phyloP scores from a whole-genome alignment of 108 stramenopile species.

The Discostella pseudostelligera region DNA sequence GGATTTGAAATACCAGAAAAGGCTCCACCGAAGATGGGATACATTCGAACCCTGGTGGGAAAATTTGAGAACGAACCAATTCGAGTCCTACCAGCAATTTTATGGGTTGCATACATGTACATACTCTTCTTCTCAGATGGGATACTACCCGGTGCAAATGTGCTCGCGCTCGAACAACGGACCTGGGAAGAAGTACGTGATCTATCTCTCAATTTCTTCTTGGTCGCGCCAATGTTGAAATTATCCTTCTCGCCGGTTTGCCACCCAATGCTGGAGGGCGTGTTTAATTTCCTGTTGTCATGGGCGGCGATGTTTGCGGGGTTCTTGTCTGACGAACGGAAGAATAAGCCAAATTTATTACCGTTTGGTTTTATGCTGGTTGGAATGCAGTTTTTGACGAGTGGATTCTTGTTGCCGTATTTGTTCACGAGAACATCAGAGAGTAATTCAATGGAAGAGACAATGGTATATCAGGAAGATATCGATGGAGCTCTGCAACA shows the following conservation, averaged over 20 bases:
- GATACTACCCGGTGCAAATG: constrained; percentile 67
- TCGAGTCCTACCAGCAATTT: constrained; percentile 46
- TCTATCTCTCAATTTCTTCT: constrained; percentile 78
- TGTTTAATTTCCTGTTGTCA: constrained; percentile 77
- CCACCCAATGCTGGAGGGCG: constrained; percentile 80
- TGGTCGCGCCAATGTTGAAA: constrained; percentile 67
- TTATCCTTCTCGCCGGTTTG: constrained; percentile 70
- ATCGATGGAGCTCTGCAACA: constrained; percentile 26
- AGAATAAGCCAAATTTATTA: constrained; percentile 60
- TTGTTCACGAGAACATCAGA: constrained; percentile 58
- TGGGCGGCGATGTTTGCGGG: constrained; percentile 88
- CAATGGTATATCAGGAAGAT: constrained; percentile 47
- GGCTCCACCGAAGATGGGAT: constrained; percentile 64
- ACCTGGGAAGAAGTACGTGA: constrained; percentile 86
- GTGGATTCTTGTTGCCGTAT: constrained; percentile 78
- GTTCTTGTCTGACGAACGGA: constrained; percentile 72
- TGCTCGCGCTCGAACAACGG: constrained; percentile 60
- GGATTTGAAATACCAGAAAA: constrained; percentile 80
- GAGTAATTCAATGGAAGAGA: not conserved
- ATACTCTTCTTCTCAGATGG: constrained; percentile 77
- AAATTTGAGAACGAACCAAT: constrained; percentile 62
- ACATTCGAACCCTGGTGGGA: constrained; percentile 24
- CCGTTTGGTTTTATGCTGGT: constrained; percentile 61
- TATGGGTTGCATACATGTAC: constrained; percentile 68
- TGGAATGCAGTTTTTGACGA: constrained; percentile 88